These are phyloP conservation scores for Starmerella floricola DNA, from an alignment of 805 yeast species.

Conservation along the genomic window DNA sequence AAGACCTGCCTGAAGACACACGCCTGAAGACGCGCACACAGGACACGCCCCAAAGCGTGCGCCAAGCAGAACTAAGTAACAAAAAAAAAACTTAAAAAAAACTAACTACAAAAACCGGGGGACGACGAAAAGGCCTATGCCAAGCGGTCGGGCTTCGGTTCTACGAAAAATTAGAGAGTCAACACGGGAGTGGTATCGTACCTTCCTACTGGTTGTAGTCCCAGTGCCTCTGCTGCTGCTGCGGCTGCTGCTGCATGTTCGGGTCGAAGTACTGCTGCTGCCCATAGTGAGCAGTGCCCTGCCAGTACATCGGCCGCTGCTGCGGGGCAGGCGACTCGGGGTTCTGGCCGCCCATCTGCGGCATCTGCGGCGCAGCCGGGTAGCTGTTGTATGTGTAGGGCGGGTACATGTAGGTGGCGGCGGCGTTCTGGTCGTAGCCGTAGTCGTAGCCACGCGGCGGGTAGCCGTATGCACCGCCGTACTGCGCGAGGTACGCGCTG, in stretches of 20 bases:
- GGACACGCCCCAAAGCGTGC: too few relatives aligned
- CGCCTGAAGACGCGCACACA: too few relatives aligned
- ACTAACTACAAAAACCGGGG: neutral
- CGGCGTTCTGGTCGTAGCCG: constrained; percentile 5
- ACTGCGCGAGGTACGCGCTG: constrained; percentile 5
- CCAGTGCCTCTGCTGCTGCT: constrained; percentile 8
- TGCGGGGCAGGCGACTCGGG: constrained; percentile 15
- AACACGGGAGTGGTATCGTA: too few relatives aligned
- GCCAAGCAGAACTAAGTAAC: too few relatives aligned
- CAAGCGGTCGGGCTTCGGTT: too few relatives aligned
- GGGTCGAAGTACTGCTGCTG: constrained; percentile 14
- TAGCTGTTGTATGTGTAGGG: constrained; percentile 1
- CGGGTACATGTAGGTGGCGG: constrained; percentile 2
- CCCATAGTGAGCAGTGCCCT: constrained; percentile 10
- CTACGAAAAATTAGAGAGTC: too few relatives aligned
- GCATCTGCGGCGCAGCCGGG: constrained; percentile 2
- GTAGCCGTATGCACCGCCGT: constrained; percentile 3
- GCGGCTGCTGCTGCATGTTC: constrained; percentile 4
- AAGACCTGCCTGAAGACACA: too few relatives aligned
- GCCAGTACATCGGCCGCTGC: constrained; percentile 6
- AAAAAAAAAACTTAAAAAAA: neutral
- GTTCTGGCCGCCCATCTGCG: constrained; percentile 4
- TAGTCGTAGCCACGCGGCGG: constrained; percentile 7
- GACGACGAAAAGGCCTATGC: too few relatives aligned
- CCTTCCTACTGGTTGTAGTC: constrained; percentile 4